Evolutionary conservation across 129 eudicot species (phyloP).

Genomic region (Escallonia rubra): DNA sequence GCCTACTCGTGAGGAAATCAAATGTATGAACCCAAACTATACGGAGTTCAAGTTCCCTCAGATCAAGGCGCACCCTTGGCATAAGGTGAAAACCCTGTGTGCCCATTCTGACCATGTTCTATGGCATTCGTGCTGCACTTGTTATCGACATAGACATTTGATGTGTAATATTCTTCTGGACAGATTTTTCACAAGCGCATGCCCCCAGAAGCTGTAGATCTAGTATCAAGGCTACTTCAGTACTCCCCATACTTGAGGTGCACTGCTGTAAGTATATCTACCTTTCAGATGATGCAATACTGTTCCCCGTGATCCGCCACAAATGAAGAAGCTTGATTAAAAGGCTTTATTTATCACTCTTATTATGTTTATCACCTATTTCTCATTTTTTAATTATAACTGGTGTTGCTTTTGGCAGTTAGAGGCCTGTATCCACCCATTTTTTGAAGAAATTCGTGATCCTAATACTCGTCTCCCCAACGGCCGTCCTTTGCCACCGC

Average conservation of each 20-base stretch:
- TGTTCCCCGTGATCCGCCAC: too few relatives aligned
- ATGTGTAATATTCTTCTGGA: background rate
- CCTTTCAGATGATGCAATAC: background rate
- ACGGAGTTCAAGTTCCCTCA: conserved; percentile 66
- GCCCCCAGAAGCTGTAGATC: conserved; percentile 72
- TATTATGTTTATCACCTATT: background rate
- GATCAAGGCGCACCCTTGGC: conserved; percentile 71
- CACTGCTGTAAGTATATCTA: conserved; percentile 53
- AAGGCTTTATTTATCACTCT: background rate
- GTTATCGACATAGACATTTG: background rate
- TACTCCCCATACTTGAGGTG: conserved; percentile 62
- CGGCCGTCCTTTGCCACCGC: conserved; percentile 53
- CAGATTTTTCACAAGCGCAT: conserved; percentile 72
- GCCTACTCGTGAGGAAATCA: conserved; percentile 75
- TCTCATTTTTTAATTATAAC: background rate
- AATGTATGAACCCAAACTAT: conserved; percentile 75
- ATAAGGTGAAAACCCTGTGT: conserved; percentile 39
- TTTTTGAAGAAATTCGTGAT: conserved; percentile 60
- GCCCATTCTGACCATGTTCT: background rate
- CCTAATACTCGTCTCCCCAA: conserved; percentile 48
- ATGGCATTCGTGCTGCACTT: background rate
- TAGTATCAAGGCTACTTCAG: conserved; percentile 63
- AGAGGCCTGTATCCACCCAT: conserved; percentile 60
- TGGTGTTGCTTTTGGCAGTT: conserved; percentile 28
- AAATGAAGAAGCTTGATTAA: background rate